Conservation (phyloP, 1,139 yeast genomes). For the Taphrina sp. region DNA sequence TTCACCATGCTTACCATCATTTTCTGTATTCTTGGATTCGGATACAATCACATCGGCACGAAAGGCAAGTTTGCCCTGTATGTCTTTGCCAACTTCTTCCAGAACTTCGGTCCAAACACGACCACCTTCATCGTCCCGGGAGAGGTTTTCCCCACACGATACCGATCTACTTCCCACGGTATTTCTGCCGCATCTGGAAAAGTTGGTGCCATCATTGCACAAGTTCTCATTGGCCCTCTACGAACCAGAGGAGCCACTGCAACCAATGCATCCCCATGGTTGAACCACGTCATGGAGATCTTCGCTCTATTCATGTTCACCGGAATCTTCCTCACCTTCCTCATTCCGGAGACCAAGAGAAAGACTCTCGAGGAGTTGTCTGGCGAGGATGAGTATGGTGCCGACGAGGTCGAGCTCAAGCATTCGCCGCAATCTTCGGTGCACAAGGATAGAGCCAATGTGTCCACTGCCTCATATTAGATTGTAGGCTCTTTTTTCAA, state of each 20-base stretch:
- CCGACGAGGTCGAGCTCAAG: conserved; percentile 5
- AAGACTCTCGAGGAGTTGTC: conserved; percentile 31
- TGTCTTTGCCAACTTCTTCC: conserved; percentile 58
- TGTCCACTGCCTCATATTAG: conserved; percentile 1
- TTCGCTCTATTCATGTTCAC: conserved; percentile 85
- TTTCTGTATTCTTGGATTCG: conserved; percentile 40
- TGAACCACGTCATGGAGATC: conserved; percentile 88
- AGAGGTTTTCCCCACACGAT: conserved; percentile 93
- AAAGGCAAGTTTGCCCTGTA: conserved; percentile 70
- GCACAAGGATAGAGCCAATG: conserved; percentile 16
- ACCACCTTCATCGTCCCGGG: conserved; percentile 96
- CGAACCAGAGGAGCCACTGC: conserved; percentile 62
- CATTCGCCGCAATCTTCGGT: conserved; percentile 6
- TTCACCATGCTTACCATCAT: conserved; percentile 66
- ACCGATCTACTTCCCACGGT: conserved; percentile 98
- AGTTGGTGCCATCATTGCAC: conserved; percentile 94
- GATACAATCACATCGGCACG: conserved; percentile 24
- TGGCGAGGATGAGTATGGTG: conserved; percentile 22
- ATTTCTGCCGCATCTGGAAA: conserved; percentile 94
- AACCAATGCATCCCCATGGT: conserved; percentile 65
- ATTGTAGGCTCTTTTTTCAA: too few species aligned
- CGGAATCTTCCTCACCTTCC: conserved; percentile 63
- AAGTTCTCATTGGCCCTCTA: conserved; percentile 75
- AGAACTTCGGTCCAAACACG: conserved; percentile 91
- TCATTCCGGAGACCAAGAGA: conserved; percentile 81